These are phyloP conservation scores for Keithomyces neogunnii DNA, from an alignment of 2,329 filamentous ascomycete genomes.

Conservation along the genomic window DNA sequence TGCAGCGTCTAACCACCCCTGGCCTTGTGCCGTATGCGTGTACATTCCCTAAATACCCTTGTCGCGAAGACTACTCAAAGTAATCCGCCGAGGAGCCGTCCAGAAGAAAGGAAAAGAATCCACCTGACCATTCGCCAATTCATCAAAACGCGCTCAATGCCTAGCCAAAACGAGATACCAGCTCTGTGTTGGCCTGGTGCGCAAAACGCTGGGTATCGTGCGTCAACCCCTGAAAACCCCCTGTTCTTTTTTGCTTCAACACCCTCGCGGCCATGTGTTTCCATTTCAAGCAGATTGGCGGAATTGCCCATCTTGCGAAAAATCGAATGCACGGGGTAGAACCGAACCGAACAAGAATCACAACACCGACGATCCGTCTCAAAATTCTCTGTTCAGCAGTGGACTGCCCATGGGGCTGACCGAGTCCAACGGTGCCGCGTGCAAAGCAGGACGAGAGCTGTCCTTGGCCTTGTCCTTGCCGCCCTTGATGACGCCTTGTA, in stretches of 20 bases:
- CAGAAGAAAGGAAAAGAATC: not conserved
- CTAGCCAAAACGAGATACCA: not conserved
- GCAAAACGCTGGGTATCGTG: not conserved
- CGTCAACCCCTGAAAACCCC: not conserved
- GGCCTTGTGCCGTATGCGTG: not conserved
- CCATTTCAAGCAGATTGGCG: too few relatives aligned
- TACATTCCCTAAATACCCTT: too few relatives aligned
- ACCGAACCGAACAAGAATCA: too few relatives aligned
- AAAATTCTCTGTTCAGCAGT: not conserved
- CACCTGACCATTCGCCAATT: not conserved
- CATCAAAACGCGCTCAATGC: not conserved
- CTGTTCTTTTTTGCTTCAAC: too few relatives aligned
- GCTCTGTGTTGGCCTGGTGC: not conserved
- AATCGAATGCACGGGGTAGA: too few relatives aligned
- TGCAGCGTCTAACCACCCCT: not conserved
- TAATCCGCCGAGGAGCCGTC: too few relatives aligned
- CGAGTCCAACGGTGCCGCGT: constrained; percentile 75
- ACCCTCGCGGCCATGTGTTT: too few relatives aligned
- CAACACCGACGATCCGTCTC: not conserved
- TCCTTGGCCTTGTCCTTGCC: constrained; percentile 43
- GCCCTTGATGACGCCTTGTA: constrained; percentile 56
- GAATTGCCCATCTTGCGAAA: too few relatives aligned
- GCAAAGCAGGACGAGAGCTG: constrained; percentile 67
- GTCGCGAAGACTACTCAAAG: too few relatives aligned
- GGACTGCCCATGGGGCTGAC: constrained; percentile 48